These are phyloP conservation scores for Scleroderma bovista DNA, from an alignment of 768 basidiomycete species.

Conservation along the genomic window DNA sequence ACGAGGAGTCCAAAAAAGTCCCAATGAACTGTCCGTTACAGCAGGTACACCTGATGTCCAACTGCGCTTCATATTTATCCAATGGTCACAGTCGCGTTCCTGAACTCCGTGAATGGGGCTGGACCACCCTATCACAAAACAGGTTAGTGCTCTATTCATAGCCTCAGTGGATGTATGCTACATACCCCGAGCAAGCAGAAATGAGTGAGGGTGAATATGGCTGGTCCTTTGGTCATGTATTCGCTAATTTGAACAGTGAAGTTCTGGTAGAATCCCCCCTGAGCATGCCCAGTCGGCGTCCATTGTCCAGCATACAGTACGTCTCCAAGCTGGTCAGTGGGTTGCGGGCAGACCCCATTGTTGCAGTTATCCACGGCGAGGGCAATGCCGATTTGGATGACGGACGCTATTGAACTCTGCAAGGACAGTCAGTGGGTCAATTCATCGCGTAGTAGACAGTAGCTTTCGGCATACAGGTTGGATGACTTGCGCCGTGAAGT, in stretches of 20 bases:
- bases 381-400: slow-evolving; percentile 13
- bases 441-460: neutral
- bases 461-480: slow-evolving; percentile 1
- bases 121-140: slow-evolving; percentile 14
- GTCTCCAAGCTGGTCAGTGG: slow-evolving; percentile 6
- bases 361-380: slow-evolving; percentile 4
- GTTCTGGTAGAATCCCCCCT: slow-evolving; percentile 5
- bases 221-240: neutral
- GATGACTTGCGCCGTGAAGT: slow-evolving; percentile 5
- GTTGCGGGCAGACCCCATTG: slow-evolving; percentile 5
- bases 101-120: slow-evolving; percentile 24
- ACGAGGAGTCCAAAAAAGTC: neutral
- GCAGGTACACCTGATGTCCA: neutral
- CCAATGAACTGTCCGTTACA: neutral
- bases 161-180: neutral
- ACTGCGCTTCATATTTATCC: neutral
- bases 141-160: neutral
- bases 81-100: slow-evolving; percentile 19
- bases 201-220: neutral
- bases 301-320: slow-evolving; percentile 7
- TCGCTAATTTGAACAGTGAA: neutral
- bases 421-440: neutral
- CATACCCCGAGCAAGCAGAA: slow-evolving; percentile 8
- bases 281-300: neutral
- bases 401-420: slow-evolving; percentile 8